These are phyloP conservation scores for Rhizopus sp. DNA, from an alignment of 371 early-diverging fungal species.

Conservation along the genomic window DNA sequence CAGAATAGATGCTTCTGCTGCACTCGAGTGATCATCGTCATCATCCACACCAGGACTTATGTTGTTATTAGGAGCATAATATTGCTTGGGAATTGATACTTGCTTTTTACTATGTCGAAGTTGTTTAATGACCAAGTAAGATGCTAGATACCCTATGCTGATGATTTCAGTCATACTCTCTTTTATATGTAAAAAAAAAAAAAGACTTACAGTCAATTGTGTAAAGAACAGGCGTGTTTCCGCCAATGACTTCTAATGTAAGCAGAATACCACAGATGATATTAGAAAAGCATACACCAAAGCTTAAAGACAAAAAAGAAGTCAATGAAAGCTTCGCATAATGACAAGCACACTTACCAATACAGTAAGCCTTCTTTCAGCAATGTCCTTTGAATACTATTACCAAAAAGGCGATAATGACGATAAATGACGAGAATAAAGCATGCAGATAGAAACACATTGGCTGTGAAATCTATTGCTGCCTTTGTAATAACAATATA, in stretches of 20 bases:
- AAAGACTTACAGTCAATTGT: constrained; percentile 47
- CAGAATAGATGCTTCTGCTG: no score
- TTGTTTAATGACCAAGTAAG: constrained; percentile 52
- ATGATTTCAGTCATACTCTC: neutral
- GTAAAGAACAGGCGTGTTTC: constrained; percentile 44
- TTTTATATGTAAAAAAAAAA: neutral
- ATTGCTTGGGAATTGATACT: neutral
- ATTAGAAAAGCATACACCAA: constrained; percentile 51
- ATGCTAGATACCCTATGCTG: constrained; percentile 44
- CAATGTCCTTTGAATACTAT: constrained; percentile 40
- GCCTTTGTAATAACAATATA: constrained; percentile 41
- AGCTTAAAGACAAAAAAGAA: constrained; percentile 19
- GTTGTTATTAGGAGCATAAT: no score
- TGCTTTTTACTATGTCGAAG: constrained; percentile 26
- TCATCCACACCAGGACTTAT: no score
- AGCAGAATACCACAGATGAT: constrained; percentile 44
- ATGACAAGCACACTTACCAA: constrained; percentile 27
- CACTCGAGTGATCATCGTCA: no score
- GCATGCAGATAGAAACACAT: constrained; percentile 41
- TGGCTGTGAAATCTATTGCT: constrained; percentile 40
- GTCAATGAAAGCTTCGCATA: neutral
- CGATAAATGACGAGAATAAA: constrained; percentile 48
- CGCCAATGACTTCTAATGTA: constrained; percentile 33
- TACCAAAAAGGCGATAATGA: constrained; percentile 40
- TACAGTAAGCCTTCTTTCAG: constrained; percentile 46